phyloP scores from a whole-genome alignment of 2,329 filamentous ascomycete genomes.

The Aspergillus clavatus region DNA sequence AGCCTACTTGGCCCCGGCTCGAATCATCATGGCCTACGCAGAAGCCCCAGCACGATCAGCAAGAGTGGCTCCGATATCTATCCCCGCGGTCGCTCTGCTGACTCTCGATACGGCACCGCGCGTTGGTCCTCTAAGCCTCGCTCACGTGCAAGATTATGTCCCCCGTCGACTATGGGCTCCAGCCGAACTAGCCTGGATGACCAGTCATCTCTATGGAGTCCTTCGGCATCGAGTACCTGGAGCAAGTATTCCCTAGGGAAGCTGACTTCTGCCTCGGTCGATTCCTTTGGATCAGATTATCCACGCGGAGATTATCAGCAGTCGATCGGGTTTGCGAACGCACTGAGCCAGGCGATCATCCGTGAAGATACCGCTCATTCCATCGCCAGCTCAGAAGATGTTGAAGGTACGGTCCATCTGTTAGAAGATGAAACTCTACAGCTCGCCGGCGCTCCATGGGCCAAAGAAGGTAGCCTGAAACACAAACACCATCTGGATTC shows the following conservation, averaged over 20 bases:
- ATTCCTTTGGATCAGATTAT: constrained; percentile 76
- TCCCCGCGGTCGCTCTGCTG: constrained; percentile 65
- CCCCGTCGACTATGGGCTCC: constrained; percentile 75
- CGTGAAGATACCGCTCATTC: constrained; percentile 63
- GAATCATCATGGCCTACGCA: constrained; percentile 61
- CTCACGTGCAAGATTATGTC: constrained; percentile 70
- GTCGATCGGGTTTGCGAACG: constrained; percentile 95
- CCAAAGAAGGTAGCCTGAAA: constrained; percentile 91
- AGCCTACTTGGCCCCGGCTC: constrained; percentile 65
- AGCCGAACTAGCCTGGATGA: constrained; percentile 95
- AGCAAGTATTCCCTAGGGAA: constrained; percentile 90
- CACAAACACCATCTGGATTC: constrained; percentile 95
- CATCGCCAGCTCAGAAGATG: constrained; percentile 54
- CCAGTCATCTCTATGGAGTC: constrained; percentile 83
- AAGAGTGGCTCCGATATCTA: constrained; percentile 80
- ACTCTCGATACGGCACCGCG: constrained; percentile 59
- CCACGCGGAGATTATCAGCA: constrained; percentile 82
- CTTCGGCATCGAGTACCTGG: constrained; percentile 87
- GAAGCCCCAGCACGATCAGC: constrained; percentile 85
- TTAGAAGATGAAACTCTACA: constrained; percentile 91
- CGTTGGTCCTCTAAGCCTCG: constrained; percentile 83
- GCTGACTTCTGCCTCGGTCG: constrained; percentile 85
- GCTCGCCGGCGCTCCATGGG: constrained; percentile 91
- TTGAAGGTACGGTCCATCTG: constrained; percentile 57
- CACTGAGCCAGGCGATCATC: constrained; percentile 92